Base-by-base conservation (phyloP, 805 yeast genomes). In the Ogataea corticis region DNA sequence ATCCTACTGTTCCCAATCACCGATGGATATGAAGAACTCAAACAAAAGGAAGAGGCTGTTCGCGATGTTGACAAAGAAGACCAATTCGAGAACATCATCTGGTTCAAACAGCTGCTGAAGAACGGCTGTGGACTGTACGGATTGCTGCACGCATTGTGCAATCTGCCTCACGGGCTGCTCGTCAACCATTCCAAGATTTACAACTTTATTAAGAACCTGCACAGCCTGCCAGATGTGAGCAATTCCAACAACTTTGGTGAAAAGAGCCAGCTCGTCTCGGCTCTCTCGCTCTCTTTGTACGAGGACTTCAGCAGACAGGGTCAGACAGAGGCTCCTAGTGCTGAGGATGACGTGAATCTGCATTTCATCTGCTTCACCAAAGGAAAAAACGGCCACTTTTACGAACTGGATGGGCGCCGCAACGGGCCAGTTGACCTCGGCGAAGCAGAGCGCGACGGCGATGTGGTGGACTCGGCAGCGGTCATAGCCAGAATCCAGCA, bases 51-150 rank as follows among this genome's bases (percentile, higher is more conserved):
- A 41, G 59, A 42, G 30, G 47, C 33, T 4, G 14, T 34, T 5
- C 52, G 62, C 4, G 55, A 41, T 13, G 7, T 38, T 4, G 46
- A 46, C n/a, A 42, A 57, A 11, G 63, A 65, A 35, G 71, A 70
- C 38, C 45, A 55, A 16, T 51, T 60, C 5, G 67, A 56, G 6
- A 57, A 65, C 10, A 70, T 82, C 13, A 52, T 75, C n/a, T 94
- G 98, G 97, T 80, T 83, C 56, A 81, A 80, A 54, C 99, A 92
- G 59, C 82, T 90, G 0, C 79, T 94, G 14, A 79, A 78, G 50
- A 92, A 92, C 62, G 95, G 96, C 0, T 92, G 99, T 69, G 99
- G 99, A 4, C 75, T 95, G 27, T 88, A 86, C 65, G 98, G 96
- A 0, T 63, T 94, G 37, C 68, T 92, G 17, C 97, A 92, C 57